Evolutionary conservation across 2,329 filamentous ascomycete genomes (phyloP).

Genomic region (Aspergillus terreus): DNA sequence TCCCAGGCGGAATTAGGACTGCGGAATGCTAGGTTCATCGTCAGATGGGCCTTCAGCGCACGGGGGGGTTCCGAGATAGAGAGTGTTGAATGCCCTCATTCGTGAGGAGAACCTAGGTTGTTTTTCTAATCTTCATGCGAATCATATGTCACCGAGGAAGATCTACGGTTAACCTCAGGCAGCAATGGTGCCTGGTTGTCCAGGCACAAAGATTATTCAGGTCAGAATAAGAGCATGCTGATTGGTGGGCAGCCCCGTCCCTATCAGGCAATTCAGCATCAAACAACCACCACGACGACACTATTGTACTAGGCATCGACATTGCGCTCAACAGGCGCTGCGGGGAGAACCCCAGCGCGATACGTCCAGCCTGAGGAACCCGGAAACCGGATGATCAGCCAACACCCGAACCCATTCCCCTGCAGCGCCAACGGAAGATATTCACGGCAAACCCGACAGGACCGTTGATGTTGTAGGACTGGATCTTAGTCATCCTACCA

Average conservation of each 20-base stretch:
- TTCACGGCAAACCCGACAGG: constrained; percentile 4
- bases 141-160: background rate
- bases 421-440: background rate
- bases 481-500: constrained; percentile 1
- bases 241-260: background rate
- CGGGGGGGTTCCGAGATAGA: background rate
- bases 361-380: too few species aligned
- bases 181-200: background rate
- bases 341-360: background rate
- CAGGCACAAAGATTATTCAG: background rate
- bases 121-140: background rate
- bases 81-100: background rate
- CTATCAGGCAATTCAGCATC: background rate
- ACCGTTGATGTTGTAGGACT: background rate
- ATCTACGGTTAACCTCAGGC: too few species aligned
- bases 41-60: background rate
- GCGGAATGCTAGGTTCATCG: too few species aligned
- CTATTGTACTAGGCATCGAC: background rate
- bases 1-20: constrained; percentile 6
- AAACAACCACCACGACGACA: background rate
- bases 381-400: too few species aligned
- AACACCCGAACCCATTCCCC: too few species aligned
- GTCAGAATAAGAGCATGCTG: background rate
- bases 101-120: background rate
- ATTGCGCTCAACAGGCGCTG: background rate